phyloP scores from a whole-genome alignment of 2,329 filamentous ascomycete genomes.

The Alternaria brassicicola region DNA sequence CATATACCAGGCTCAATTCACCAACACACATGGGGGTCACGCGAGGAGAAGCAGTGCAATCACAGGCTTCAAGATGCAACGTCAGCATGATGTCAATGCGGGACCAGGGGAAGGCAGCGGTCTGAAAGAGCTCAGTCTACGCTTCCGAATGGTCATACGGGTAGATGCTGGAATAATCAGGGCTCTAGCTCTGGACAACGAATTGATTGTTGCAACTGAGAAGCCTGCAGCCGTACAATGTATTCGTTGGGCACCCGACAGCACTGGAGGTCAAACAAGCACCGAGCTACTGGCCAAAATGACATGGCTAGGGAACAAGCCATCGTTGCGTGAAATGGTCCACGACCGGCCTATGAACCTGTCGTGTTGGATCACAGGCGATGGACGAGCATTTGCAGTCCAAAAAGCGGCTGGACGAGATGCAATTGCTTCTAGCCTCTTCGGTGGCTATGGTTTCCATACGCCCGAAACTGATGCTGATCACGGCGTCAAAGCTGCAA shows the following conservation, averaged over 20 bases:
- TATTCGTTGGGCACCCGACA: constrained; percentile 91
- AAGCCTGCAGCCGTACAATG: constrained; percentile 96
- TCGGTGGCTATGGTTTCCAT: constrained; percentile 92
- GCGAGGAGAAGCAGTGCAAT: constrained; percentile 57
- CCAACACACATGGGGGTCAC: constrained; percentile 56
- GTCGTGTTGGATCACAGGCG: constrained; percentile 87
- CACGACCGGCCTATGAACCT: constrained; percentile 97
- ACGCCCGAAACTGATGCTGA: constrained; percentile 65
- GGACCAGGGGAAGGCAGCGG: constrained; percentile 82
- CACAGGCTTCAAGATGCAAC: constrained; percentile 46
- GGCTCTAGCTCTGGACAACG: constrained; percentile 87
- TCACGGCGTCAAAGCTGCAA: constrained; percentile 74
- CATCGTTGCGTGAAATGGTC: constrained; percentile 80
- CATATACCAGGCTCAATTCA: constrained; percentile 84
- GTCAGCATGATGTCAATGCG: constrained; percentile 48
- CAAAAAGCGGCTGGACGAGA: constrained; percentile 63
- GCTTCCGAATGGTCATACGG: constrained; percentile 97
- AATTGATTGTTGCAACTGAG: constrained; percentile 86
- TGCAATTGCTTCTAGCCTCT: constrained; percentile 68
- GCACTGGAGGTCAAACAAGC: constrained; percentile 79
- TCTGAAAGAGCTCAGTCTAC: constrained; percentile 83
- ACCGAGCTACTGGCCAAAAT: constrained; percentile 90
- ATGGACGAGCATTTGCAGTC: constrained; percentile 88
- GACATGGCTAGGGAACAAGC: constrained; percentile 81
- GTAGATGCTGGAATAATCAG: constrained; percentile 93